Evolutionary conservation across 768 basidiomycete species (phyloP), one percentile per base, ranked within the genome.

Genomic region (Gloeophyllum trabeum): DNA sequence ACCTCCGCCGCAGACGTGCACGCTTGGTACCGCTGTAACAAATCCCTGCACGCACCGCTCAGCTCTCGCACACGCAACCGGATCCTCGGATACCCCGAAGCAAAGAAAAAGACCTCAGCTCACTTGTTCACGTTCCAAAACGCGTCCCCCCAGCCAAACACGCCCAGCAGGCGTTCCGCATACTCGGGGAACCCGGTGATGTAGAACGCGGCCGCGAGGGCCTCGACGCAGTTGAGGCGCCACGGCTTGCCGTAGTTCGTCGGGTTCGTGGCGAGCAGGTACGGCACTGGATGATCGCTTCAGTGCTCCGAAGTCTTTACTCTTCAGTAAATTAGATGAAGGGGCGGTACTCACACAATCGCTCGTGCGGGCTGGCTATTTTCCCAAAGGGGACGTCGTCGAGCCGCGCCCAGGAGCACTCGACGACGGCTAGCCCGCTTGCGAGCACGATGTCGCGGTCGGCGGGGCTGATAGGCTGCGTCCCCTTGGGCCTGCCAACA

Each of bases 241-340:
- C 92, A 97, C 0, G 96, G 96, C 58, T 90, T 92, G 6, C 96
- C 96, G 51, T 98, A 99, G 61, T 99, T 99, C 6, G 91, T 91
- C 0, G 94, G 92, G 58, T 99, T 99, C 1, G 91, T 85, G 0
- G 96, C 96, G 35, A 98, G 60, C 16, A 99, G 75, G 57, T 94
- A 98, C 0, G 96, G 96, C 22, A 99, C 94, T 99, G 48, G 12
- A 14, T 21, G 13, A 36, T 18, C 41, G 22, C 7, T 47, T 36
- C 22, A 39, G 39, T 10, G n/a, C 7, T 21, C 32, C 24, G 28
- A 22, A 20, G 22, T 21, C 37, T 28, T 24, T 41, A n/a, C n/a
- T n/a, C n/a, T n/a, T n/a, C n/a, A n/a, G n/a, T n/a, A n/a, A n/a
- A n/a, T n/a, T 19, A 24, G 6, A 10, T 18, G 5, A 35, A 24